A percentile compares a stretch with the other conserved stretches of the same genome.
phyloP scores from a whole-genome alignment of 306 rosid genomes.

The Cicer judaicum region DNA sequence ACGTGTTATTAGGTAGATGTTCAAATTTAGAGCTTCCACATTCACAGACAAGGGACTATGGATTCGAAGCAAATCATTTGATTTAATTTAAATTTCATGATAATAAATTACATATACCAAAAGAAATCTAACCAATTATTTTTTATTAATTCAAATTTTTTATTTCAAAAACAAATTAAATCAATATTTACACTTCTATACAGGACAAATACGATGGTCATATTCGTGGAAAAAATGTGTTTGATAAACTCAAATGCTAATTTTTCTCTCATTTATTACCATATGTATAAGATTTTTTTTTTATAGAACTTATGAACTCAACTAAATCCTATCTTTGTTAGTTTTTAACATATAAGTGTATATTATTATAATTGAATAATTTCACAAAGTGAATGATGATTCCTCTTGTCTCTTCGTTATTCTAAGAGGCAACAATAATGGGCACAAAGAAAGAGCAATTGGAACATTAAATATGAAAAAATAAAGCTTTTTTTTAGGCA shows the following conservation, averaged over 20 bases:
- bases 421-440: conserved; percentile 5
- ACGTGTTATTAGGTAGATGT: too few relatives aligned
- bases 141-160: too few relatives aligned
- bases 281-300: background rate
- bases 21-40: too few relatives aligned
- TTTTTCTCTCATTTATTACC: background rate
- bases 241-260: background rate
- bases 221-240: too few relatives aligned
- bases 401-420: conserved; percentile 10
- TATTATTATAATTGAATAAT: conserved; percentile 3
- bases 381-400: conserved; percentile 24
- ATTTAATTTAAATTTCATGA: too few relatives aligned
- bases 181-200: too few relatives aligned
- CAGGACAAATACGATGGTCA: too few relatives aligned
- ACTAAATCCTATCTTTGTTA: background rate
- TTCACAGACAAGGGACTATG: too few relatives aligned
- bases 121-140: too few relatives aligned
- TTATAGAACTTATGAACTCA: background rate
- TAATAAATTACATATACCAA: too few relatives aligned
- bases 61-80: too few relatives aligned
- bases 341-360: background rate
- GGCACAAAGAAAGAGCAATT: background rate
- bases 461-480: conserved; percentile 7
- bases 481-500: background rate
- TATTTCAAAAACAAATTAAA: too few relatives aligned